Evolutionary conservation across 2,329 filamentous ascomycete species (phyloP), one percentile per base, ranked within the genome.

Genomic region (Cladosporium sp.): DNA sequence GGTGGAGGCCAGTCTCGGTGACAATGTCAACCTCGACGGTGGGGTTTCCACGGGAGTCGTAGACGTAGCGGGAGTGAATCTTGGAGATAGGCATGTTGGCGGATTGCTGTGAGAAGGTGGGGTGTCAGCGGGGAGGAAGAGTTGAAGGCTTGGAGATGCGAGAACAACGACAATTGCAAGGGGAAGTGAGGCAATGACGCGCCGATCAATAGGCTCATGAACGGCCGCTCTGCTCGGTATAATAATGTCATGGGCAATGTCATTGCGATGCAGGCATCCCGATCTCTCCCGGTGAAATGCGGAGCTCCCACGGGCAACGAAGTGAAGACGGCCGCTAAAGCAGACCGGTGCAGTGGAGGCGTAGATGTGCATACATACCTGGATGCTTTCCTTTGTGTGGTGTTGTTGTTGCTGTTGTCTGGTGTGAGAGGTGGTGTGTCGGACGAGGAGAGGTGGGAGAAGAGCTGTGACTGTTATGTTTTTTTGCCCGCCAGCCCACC

Each of bases 11-110:
- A 66, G 88, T 95, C 79, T 95, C 89, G 65, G 91, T 96, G 77
- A 95, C 87, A 65, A 96, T 84, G 73, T 96, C 92, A 68, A 97
- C 92, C 82, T 97, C 92, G 69, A 96, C 92, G 71, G 93, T 99
- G 68, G 93, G 93, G 85, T 99, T 99, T 72, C 83, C 83, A 63
- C 93, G 92, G 73, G 93, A 97, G 83, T 99, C 93, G 84, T 78
- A 99, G 80, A 99, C 90, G 69, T 86, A 91, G 71, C 93, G 75
- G 58, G 74, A 73, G 72, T 78, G 74, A 66, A 78, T 77, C 70
- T 77, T 77, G 62, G 70, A 70, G 68, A 77, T 77, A 61, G 88
- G 79, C 93, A 99, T 99, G 62, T 70, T 91, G 75, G 53, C 50
- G 54, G 41, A 39, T 30, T 48, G 45, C 37, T 48, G 45, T 5